Evolutionary conservation across 805 yeast genomes (phyloP), one percentile per base, ranked within the genome.

Genomic region (Lachancea dasiensis): DNA sequence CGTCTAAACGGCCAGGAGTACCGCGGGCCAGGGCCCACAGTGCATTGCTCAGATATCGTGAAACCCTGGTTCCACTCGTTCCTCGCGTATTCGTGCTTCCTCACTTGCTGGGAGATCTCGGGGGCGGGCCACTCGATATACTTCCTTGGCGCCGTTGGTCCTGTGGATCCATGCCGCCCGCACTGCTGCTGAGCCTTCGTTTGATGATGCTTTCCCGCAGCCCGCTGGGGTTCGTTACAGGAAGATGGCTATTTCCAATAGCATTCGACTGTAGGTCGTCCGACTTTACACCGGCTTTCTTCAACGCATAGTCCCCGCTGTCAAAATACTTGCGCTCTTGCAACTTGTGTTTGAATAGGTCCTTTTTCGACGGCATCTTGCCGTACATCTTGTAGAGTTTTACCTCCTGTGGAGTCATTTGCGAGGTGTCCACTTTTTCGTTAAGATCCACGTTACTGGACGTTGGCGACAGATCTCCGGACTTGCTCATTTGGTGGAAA

Each of bases 271-370:
- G 42, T 28, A 54, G 43, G 18, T 51, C 58, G 31, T 52, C 56
- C 3, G 50, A 37, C 20, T 50, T 61, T 9, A 68, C 67, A 6
- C 86, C 86, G 2, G 79, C 84, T 58, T 70, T 79, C 49, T 78
- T 83, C 72, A 87, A 73, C 8, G 95, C 95, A 60, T 87, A 87
- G 62, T 87, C 97, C 7, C 96, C 96, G 45, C 94, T 82, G 56
- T 87, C 97, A 54, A 87, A 89, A 61, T 83, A 87, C 65, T 86
- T 89, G 51, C 95, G 76, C 47, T 87, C 96, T 61, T 83, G 84
- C 51, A 85, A 65, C 56, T 82, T 85, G 44, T 81, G 75, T 36
- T 81, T 72, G 36, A 87, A 68, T 15, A 87, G 67, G 46, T 86
- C 95, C 40, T 81, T 79, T 40, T 77, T 80, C 19, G 87, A 74